Evolutionary conservation across 305 asterid species (phyloP), one percentile per base, ranked within the genome.

Genomic region (Petunia hybrid): DNA sequence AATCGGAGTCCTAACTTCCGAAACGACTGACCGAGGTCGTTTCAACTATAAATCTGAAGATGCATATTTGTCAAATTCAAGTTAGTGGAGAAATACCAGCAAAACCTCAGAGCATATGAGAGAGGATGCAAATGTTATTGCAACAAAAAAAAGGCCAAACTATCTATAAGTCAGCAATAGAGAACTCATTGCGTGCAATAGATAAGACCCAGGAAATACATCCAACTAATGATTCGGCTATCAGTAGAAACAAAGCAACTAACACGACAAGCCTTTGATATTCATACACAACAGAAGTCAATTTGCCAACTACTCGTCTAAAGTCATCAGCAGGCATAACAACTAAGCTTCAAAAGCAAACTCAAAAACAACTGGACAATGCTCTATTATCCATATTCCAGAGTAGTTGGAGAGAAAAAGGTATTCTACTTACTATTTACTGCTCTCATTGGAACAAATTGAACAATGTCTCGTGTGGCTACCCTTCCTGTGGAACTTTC

Each of bases 371-470:
- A n/a, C n/a, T n/a, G 56, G 39, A 42, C 39, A 42, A 31, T 9
- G 56, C 13, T 42, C n/a, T 68, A 56, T 68, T 59, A n/a, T 0
- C 8, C 35, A n/a, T n/a, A n/a, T n/a, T 57, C 35, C 8, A 3
- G 35, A 14, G 38, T 64, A n/a, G n/a, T n/a, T n/a, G n/a, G 70
- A 38, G 70, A 64, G 13, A 16, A 38, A 2, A 68, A n/a, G 39
- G 56, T 42, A 42, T 68, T 0, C 62, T 46, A 63, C 88, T 85
- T 85, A 94, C 98, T 89, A 62, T 85, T 95, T 70, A 91, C 91
- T 83, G 92, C 94, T 8, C 94, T 92, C 92, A 94, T 89, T n/a
- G 98, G 97, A 89, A 92, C 95, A 71, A 94, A 94, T 87, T 92
- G 97, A 83, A 92, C 95, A 31, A 91, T 89, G 86, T 94, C 98